phyloP scores from a whole-genome alignment of 2,329 filamentous ascomycete species.

The Cryoendolithus antarcticus region DNA sequence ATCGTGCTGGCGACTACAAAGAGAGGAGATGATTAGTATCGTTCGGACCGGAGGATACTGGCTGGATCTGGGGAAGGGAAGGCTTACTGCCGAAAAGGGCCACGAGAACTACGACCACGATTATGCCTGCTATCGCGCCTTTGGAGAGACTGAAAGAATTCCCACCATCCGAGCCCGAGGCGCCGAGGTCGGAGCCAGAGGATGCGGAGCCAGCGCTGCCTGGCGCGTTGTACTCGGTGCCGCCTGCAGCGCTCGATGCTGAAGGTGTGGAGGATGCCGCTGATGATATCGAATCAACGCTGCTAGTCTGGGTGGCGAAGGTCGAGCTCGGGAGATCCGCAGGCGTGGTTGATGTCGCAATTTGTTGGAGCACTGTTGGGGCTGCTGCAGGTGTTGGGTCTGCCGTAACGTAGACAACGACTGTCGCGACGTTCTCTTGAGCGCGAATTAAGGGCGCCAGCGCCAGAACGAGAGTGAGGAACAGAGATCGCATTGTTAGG shows the following conservation, averaged over 20 bases:
- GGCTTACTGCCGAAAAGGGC: conserved; percentile 50
- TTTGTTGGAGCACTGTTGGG: not conserved
- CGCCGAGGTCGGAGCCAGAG: conserved; percentile 1
- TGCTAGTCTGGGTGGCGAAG: not conserved
- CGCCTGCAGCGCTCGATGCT: not conserved
- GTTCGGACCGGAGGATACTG: not conserved
- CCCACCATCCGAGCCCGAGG: conserved; percentile 1
- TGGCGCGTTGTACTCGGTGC: not conserved
- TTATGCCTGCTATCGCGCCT: conserved; percentile 61
- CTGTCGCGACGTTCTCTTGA: conserved; percentile 1
- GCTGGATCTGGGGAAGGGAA: conserved; percentile 3
- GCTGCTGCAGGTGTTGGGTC: not conserved
- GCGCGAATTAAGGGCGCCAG: not conserved
- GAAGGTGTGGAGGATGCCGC: not conserved
- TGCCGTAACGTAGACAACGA: conserved; percentile 1
- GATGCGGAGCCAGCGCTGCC: not conserved
- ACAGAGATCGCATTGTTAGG: not conserved
- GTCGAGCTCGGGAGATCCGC: not conserved
- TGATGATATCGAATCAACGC: not conserved
- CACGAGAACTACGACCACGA: conserved; percentile 57
- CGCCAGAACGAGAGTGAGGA: not conserved
- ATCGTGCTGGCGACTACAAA: conserved; percentile 47
- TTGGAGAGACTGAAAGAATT: conserved; percentile 49
- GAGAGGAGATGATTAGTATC: conserved; percentile 1
- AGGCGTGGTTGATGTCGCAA: not conserved